phyloP scores from a whole-genome alignment of 441 rosid genomes.

The Capsella rubella region DNA sequence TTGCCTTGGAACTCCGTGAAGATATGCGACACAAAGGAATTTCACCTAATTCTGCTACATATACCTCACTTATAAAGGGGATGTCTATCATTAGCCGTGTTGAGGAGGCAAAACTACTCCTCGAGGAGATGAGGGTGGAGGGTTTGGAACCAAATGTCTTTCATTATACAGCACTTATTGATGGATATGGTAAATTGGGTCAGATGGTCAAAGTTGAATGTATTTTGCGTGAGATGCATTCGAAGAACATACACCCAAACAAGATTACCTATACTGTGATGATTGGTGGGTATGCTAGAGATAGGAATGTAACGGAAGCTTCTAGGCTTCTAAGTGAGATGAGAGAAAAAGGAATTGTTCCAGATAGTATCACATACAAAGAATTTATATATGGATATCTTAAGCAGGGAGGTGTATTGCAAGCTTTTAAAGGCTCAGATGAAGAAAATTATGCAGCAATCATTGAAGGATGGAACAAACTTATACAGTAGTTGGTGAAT shows the following conservation, averaged over 20 bases:
- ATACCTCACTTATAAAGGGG: slow-evolving; percentile 64
- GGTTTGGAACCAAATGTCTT: slow-evolving; percentile 58
- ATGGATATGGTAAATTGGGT: slow-evolving; percentile 65
- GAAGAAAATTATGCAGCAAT: slow-evolving; percentile 63
- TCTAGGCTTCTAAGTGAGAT: slow-evolving; percentile 56
- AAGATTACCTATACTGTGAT: slow-evolving; percentile 66
- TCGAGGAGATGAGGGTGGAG: slow-evolving; percentile 57
- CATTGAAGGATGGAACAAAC: slow-evolving; percentile 54
- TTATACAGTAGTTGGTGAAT: slow-evolving; percentile 34
- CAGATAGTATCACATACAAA: slow-evolving; percentile 63
- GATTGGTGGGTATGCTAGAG: slow-evolving; percentile 62
- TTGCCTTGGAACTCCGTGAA: slow-evolving; percentile 54
- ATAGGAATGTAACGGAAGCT: slow-evolving; percentile 61
- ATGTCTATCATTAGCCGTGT: slow-evolving; percentile 57
- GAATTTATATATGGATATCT: slow-evolving; percentile 56
- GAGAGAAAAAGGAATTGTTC: slow-evolving; percentile 56
- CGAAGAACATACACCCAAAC: slow-evolving; percentile 53
- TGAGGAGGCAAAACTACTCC: slow-evolving; percentile 53
- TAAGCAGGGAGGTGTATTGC: slow-evolving; percentile 56
- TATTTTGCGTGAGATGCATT: slow-evolving; percentile 59
- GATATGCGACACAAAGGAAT: slow-evolving; percentile 61
- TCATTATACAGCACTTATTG: slow-evolving; percentile 65
- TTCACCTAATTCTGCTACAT: slow-evolving; percentile 56
- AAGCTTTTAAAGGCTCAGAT: slow-evolving; percentile 54
- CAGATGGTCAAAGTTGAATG: slow-evolving; percentile 57